Evolutionary conservation across 2,329 filamentous ascomycete genomes (phyloP), one percentile per base, ranked within the genome.

Genomic region (Xylariomycetidae sp.): DNA sequence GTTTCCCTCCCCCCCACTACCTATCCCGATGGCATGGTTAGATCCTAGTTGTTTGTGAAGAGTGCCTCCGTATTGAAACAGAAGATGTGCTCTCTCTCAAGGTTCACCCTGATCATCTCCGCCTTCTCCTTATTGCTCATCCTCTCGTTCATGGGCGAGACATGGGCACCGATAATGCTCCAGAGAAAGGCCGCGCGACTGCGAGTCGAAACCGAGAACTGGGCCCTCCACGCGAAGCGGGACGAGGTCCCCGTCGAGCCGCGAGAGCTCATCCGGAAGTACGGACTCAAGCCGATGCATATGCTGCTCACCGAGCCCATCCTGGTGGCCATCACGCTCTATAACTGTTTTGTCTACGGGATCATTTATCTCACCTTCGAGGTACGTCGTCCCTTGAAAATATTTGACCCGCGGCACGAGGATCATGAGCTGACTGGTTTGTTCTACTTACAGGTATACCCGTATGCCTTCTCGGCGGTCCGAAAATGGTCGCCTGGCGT

Each of bases 351-450:
- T 15, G 27, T 28, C n/a, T 25, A 16, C 12, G 17, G 20, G 8
- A 23, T 23, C 8, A 10, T 36, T 19, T 36, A 36, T 27, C 33
- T 36, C 18, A 16, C 13, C 12, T 36, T 36, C 18, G 28, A 30
- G 18, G 33, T 28, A 11, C 31, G 31, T 26, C 33, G 16, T 17
- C 16, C 19, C 4, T 16, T 35, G 16, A 27, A 16, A 3, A 14
- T 25, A n/a, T 17, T 25, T 23, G 25, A 15, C 19, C 16, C 25
- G 10, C 20, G 15, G 19, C 25, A 30, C 26, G 15, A 17, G 22
- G 17, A 15, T n/a, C n/a, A n/a, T n/a, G n/a, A n/a, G n/a, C n/a
- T n/a, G n/a, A n/a, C n/a, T n/a, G n/a, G n/a, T n/a, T n/a, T n/a
- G n/a, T n/a, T n/a, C n/a, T n/a, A n/a, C n/a, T n/a, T n/a, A n/a